phyloP scores from a whole-genome alignment of 2,329 filamentous ascomycete species.

The Fusarium sp. region DNA sequence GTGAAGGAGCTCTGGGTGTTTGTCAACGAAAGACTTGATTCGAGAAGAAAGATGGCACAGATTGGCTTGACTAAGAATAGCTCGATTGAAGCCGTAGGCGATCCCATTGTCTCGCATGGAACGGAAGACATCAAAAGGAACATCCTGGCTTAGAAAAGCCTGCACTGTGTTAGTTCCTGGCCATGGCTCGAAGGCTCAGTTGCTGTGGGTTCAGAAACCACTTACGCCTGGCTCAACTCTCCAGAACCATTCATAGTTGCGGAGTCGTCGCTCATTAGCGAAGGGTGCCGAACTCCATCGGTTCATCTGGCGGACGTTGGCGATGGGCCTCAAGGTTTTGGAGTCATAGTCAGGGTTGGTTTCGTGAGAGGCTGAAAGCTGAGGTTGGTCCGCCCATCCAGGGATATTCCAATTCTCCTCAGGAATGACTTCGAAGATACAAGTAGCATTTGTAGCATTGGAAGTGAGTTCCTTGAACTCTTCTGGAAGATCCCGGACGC shows the following conservation, averaged over 20 bases:
- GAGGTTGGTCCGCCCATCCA: conserved; percentile 30
- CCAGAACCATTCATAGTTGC: conserved; percentile 72
- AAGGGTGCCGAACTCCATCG: conserved; percentile 88
- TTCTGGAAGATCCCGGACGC: conserved; percentile 81
- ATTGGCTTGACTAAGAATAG: conserved; percentile 60
- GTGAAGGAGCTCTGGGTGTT: conserved; percentile 60
- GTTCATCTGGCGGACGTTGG: conserved; percentile 76
- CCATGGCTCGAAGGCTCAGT: not conserved
- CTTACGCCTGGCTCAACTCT: conserved; percentile 71
- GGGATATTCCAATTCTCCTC: conserved; percentile 83
- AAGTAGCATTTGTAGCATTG: conserved; percentile 77
- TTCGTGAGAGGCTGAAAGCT: conserved; percentile 3
- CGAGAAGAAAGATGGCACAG: conserved; percentile 61
- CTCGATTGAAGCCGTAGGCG: conserved; percentile 76
- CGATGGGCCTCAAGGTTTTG: conserved; percentile 7
- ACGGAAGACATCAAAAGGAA: conserved; percentile 88
- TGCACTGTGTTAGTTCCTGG: conserved; percentile 46
- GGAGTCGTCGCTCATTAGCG: conserved; percentile 80
- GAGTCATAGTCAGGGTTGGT: conserved; percentile 3
- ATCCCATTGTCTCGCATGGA: conserved; percentile 89
- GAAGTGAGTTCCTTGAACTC: conserved; percentile 79
- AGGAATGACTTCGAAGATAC: conserved; percentile 79
- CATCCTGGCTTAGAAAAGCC: conserved; percentile 68
- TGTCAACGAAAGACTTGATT: conserved; percentile 61
- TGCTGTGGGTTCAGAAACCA: conserved; percentile 12